Evolutionary conservation across 805 yeast species (phyloP).

Genomic region (Candida michaelii): DNA sequence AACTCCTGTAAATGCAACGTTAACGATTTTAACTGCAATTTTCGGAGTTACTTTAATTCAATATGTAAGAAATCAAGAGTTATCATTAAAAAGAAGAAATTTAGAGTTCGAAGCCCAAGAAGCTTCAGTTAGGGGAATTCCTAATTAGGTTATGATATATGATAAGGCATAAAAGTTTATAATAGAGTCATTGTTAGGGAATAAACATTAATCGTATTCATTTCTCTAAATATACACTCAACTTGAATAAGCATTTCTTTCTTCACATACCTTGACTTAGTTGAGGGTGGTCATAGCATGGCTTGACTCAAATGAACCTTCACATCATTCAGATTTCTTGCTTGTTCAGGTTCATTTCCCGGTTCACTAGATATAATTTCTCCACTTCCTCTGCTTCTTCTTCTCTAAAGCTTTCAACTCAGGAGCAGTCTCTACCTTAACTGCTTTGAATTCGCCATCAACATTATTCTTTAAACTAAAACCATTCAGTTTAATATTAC

Average conservation of each 20-base stretch:
- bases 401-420: slow-evolving; percentile 15
- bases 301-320: too few species aligned
- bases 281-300: too few species aligned
- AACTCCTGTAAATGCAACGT: slow-evolving; percentile 63
- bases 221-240: too few species aligned
- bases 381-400: not conserved
- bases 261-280: too few species aligned
- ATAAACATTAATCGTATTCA: not conserved
- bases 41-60: slow-evolving; percentile 47
- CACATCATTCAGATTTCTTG: too few species aligned
- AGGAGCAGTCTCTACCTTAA: slow-evolving; percentile 13
- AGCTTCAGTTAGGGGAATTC: slow-evolving; percentile 50
- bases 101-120: slow-evolving; percentile 65
- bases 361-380: slow-evolving; percentile 6
- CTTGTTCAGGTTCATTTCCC: too few species aligned
- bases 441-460: not conserved
- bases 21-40: slow-evolving; percentile 55
- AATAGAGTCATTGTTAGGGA: not conserved
- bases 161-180: not conserved
- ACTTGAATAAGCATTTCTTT: too few species aligned
- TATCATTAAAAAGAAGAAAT: slow-evolving; percentile 45
- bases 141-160: slow-evolving; percentile 23
- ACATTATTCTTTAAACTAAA: slow-evolving; percentile 7
- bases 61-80: slow-evolving; percentile 44
- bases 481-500: slow-evolving; percentile 20